Percentiles rank a stretch among this genome's conserved stretches.
Conservation (phyloP, 2,329 filamentous ascomycete genomes). For the Dactylonectria estremocensis region DNA sequence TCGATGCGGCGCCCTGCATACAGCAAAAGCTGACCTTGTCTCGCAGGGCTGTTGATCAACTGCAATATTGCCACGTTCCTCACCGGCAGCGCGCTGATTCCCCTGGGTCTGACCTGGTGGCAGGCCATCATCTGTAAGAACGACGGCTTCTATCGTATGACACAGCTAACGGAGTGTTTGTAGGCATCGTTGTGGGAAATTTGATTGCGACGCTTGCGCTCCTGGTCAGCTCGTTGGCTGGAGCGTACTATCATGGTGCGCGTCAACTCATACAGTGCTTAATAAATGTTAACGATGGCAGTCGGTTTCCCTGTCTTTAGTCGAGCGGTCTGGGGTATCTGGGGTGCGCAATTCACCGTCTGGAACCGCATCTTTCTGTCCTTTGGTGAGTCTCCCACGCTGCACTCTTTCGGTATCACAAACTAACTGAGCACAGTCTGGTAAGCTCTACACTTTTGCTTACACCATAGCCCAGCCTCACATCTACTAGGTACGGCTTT, state of each 20-base stretch:
- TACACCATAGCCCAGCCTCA: neutral
- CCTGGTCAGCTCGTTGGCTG: slow-evolving; percentile 61
- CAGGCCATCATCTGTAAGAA: slow-evolving; percentile 58
- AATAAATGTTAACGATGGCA: slow-evolving; percentile 22
- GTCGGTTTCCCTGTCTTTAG: slow-evolving; percentile 58
- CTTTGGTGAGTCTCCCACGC: slow-evolving; percentile 52
- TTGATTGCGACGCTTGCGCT: slow-evolving; percentile 57
- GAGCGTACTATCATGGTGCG: slow-evolving; percentile 59
- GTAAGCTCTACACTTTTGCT: neutral
- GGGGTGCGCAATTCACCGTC: slow-evolving; percentile 59
- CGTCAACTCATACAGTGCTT: neutral
- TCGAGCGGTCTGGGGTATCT: slow-evolving; percentile 58
- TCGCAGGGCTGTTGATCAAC: slow-evolving; percentile 62
- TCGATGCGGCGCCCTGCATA: neutral
- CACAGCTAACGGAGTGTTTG: neutral
- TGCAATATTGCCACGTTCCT: slow-evolving; percentile 60
- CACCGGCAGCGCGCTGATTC: slow-evolving; percentile 59
- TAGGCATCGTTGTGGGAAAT: slow-evolving; percentile 57
- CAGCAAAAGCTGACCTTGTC: slow-evolving; percentile 11
- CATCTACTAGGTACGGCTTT: slow-evolving; percentile 57
- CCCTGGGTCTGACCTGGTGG: slow-evolving; percentile 59
- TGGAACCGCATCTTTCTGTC: slow-evolving; percentile 60
- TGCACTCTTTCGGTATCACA: neutral
- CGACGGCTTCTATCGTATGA: neutral
- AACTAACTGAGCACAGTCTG: slow-evolving; percentile 26